Evolutionary conservation across 495 filamentous ascomycete genomes (phyloP), one percentile per base, ranked within the genome.

Genomic region (Tuber brumale): DNA sequence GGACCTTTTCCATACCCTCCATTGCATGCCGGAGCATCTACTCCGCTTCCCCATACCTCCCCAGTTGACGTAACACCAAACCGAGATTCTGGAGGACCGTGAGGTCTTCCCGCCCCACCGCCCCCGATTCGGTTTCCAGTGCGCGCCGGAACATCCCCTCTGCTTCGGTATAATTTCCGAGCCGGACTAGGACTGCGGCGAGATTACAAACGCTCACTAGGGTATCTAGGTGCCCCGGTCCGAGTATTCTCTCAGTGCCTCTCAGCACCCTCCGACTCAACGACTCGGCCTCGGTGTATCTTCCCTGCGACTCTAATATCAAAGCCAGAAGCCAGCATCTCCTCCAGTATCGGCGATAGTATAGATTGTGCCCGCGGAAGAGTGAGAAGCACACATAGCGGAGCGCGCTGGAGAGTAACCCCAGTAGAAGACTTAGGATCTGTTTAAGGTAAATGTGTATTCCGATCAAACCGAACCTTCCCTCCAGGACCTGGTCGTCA

Each of bases 281-380:
- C 45, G 82, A 72, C 27, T 75, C 73, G 16, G 83, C 83, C 69
- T 74, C 73, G 46, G 77, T 71, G 45, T 84, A 78, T 42, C 77
- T 75, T n/a, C 83, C 83, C 43, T 84, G 76, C 27, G 76, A 71
- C 16, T 75, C 42, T 23, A 82, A 71, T 18, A 79, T 48, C 12
- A 73, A 6, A 35, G 76, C 76, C 16, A 79, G 23, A 27, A 70
- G 41, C 16, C 75, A 1, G 18, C 12, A 12, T 1, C 51, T 61
- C 51, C n/a, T 61, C 51, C 51, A 61, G n/a, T 31, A 61, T 5
- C 51, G n/a, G 51, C 51, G 51, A 61, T 61, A 61, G 51, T 61
- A 61, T 12, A 16, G 10, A 16, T 3, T 31, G 14, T 31, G 12
- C 51, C 51, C n/a, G 3, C 51, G 51, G 51, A 31, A 61, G 51